A percentile compares a stretch with the other conserved stretches of the same genome.
Evolutionary conservation across 257 asterid species (phyloP).

Genomic region (Marsdenia floribunda): DNA sequence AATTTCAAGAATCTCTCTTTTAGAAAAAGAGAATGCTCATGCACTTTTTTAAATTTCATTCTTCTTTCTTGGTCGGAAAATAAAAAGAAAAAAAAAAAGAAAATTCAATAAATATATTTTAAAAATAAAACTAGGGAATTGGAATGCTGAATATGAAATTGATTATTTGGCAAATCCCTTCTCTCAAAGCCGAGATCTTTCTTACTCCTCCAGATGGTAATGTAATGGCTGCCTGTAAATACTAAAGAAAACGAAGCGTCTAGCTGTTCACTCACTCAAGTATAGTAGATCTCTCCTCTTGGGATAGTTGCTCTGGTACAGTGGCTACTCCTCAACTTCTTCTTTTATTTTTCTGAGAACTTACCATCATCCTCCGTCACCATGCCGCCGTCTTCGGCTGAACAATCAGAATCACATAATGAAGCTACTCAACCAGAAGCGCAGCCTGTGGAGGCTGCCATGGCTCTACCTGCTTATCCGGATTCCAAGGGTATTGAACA

Average conservation of each 20-base stretch:
- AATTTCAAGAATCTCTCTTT: too few relatives aligned
- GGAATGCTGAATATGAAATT: too few relatives aligned
- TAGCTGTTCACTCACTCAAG: neutral
- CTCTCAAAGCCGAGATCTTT: neutral
- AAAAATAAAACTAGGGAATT: neutral
- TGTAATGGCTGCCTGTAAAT: neutral
- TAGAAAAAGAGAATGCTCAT: too few relatives aligned
- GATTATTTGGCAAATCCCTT: neutral
- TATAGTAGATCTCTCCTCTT: neutral
- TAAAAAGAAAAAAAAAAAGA: too few relatives aligned
- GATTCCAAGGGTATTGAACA: constrained; percentile 26
- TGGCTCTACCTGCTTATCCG: constrained; percentile 38
- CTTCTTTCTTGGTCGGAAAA: too few relatives aligned
- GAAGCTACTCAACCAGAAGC: constrained; percentile 34
- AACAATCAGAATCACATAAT: constrained; percentile 36
- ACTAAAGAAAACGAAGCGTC: neutral
- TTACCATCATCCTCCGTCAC: neutral
- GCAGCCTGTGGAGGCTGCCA: constrained; percentile 16
- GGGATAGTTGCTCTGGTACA: too few relatives aligned
- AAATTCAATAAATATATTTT: too few relatives aligned
- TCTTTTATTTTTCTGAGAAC: neutral
- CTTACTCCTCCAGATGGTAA: neutral
- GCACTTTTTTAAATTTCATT: too few relatives aligned
- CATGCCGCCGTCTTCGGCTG: constrained; percentile 39
- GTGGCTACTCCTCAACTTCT: too few relatives aligned